A percentile compares a stretch with the other conserved stretches of the same genome.
These are phyloP conservation scores for Calonectria honghensis DNA, from an alignment of 2,329 filamentous ascomycete genomes.

Conservation along the genomic window DNA sequence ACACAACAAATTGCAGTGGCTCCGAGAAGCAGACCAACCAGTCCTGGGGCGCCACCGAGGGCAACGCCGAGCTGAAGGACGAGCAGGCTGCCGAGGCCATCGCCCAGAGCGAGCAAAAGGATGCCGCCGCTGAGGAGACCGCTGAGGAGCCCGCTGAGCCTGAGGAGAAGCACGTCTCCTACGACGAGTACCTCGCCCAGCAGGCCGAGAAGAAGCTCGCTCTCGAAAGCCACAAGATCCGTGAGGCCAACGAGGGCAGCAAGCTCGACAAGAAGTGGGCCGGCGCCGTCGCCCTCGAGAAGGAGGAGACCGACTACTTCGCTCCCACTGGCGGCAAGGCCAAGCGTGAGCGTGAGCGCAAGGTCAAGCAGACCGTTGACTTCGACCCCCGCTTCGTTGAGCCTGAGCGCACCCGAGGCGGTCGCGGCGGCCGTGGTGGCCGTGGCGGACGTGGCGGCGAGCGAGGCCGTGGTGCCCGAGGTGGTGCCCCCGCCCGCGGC, in stretches of 20 bases:
- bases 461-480: constrained; percentile 38
- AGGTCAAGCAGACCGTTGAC: constrained; percentile 92
- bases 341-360: constrained; percentile 90
- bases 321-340: constrained; percentile 84
- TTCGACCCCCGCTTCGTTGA: constrained; percentile 91
- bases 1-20: constrained; percentile 71
- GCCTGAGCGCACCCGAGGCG: constrained; percentile 74
- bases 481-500: constrained; percentile 51
- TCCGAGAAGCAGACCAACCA: constrained; percentile 91
- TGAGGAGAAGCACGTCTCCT: constrained; percentile 93
- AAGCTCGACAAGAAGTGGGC: constrained; percentile 96
- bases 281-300: constrained; percentile 82
- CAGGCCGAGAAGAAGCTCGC: constrained; percentile 83
- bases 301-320: constrained; percentile 87
- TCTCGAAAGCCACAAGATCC: constrained; percentile 81
- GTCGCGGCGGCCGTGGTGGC: constrained; percentile 65
- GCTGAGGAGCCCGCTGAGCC: constrained; percentile 74
- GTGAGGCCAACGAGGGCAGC: constrained; percentile 94
- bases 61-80: constrained; percentile 89
- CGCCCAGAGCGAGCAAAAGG: constrained; percentile 88
- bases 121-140: constrained; percentile 73
- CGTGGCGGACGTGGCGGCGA: constrained; percentile 68
- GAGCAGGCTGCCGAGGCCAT: constrained; percentile 94
- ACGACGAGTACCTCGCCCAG: constrained; percentile 88
- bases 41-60: constrained; percentile 91